Evolutionary conservation across 352 stramenopile genomes (phyloP).

Genomic region (Thraustochytrium striatum): DNA sequence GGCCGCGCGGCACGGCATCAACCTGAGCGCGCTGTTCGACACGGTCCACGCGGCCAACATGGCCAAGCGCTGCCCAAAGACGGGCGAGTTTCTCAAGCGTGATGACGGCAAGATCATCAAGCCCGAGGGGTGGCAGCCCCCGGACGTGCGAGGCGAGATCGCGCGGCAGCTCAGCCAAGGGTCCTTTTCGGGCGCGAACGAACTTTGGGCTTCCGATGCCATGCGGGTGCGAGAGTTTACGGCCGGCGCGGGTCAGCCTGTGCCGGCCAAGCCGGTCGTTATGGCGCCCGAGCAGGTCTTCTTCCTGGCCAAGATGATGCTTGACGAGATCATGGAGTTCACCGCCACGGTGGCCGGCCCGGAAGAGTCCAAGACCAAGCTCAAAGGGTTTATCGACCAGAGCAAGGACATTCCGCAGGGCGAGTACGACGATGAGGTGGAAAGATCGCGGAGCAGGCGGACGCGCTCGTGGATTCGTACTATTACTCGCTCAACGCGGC

Average conservation of each 20-base stretch:
- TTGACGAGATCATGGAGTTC: constrained; percentile 53
- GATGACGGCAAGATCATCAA: constrained; percentile 55
- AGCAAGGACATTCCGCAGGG: constrained; percentile 53
- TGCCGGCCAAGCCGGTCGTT: constrained; percentile 3
- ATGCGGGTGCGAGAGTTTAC: constrained; percentile 42
- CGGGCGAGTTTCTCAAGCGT: constrained; percentile 52
- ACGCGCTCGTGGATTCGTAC: constrained; percentile 54
- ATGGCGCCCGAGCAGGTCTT: constrained; percentile 33
- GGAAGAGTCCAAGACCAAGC: constrained; percentile 37
- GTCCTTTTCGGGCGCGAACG: background rate
- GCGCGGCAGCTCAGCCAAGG: constrained; percentile 26
- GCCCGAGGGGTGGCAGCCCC: constrained; percentile 49
- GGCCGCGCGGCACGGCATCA: constrained; percentile 49
- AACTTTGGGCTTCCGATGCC: background rate
- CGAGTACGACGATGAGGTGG: constrained; percentile 30
- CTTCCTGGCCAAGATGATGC: constrained; percentile 53
- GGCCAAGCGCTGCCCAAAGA: constrained; percentile 51
- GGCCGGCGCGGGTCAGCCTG: constrained; percentile 2
- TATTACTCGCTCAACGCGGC: constrained; percentile 54
- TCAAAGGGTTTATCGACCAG: constrained; percentile 46
- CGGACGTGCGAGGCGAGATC: constrained; percentile 52
- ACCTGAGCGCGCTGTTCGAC: constrained; percentile 50
- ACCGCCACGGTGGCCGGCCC: constrained; percentile 41
- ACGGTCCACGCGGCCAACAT: constrained; percentile 53
- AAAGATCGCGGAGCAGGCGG: constrained; percentile 50